phyloP scores from a whole-genome alignment of 2,329 filamentous ascomycete species.

The Madurella fahalii region DNA sequence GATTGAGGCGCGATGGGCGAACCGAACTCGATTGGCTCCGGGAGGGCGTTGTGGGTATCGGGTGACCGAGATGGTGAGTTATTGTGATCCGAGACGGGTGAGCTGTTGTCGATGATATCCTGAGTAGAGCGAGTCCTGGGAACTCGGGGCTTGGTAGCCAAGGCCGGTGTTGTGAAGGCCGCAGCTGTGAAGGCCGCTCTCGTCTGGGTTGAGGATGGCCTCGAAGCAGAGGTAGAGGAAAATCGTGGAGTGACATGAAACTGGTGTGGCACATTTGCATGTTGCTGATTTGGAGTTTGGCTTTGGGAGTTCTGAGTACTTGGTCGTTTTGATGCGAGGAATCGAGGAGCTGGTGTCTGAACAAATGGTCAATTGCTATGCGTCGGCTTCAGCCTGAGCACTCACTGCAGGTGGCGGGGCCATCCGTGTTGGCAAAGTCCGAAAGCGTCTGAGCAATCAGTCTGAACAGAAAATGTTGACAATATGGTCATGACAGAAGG shows the following conservation, averaged over 20 bases:
- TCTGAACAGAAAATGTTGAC: no score
- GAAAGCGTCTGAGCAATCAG: not conserved
- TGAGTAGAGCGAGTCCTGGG: constrained; percentile 19
- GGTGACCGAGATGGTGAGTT: not conserved
- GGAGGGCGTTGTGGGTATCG: constrained; percentile 2
- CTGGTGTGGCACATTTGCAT: constrained; percentile 11
- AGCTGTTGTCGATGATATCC: constrained; percentile 27
- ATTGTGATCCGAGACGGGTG: constrained; percentile 15
- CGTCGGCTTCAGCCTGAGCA: not conserved
- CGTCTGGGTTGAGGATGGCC: constrained; percentile 15
- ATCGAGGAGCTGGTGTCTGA: constrained; percentile 29
- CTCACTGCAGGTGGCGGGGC: constrained; percentile 15
- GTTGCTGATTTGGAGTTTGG: constrained; percentile 19
- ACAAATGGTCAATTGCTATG: constrained; percentile 4
- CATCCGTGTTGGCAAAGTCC: constrained; percentile 3
- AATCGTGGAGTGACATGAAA: constrained; percentile 29
- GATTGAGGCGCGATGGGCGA: constrained; percentile 24
- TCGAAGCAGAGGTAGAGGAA: constrained; percentile 16
- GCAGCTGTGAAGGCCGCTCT: constrained; percentile 7
- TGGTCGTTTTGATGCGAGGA: constrained; percentile 25
- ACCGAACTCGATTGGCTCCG: constrained; percentile 25
- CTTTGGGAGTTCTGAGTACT: constrained; percentile 15
- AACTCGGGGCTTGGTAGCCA: constrained; percentile 12
- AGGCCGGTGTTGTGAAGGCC: constrained; percentile 13
- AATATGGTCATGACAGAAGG: no score